A percentile compares a stretch with the other conserved stretches of the same genome.
Conservation (phyloP, 306 rosid species). For the Prunus salicina region DNA sequence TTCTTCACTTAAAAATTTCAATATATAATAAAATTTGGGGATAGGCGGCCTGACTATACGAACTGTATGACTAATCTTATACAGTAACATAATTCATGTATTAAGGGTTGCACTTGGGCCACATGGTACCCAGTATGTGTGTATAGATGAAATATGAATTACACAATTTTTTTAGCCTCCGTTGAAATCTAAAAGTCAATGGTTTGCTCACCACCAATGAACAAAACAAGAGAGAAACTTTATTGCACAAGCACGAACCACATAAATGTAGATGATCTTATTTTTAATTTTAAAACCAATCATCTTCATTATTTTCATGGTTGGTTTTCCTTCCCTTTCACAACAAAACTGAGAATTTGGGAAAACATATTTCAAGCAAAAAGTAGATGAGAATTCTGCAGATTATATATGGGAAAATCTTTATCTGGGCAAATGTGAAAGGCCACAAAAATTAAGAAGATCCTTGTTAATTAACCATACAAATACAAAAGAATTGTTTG, state of each 20-base stretch:
- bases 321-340: constrained; percentile 5
- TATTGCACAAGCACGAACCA: not conserved
- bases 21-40: too few species aligned
- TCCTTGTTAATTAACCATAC: too few species aligned
- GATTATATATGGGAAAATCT: not conserved
- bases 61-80: too few species aligned
- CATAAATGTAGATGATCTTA: not conserved
- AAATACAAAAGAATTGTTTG: not conserved
- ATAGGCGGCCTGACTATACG: too few species aligned
- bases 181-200: not conserved
- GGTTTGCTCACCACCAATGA: not conserved
- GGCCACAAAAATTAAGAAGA: not conserved
- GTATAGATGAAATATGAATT: not conserved
- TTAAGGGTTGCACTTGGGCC: too few species aligned
- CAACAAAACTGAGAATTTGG: not conserved
- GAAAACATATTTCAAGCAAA: too few species aligned
- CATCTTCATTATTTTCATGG: not conserved
- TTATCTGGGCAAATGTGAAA: not conserved
- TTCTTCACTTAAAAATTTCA: too few species aligned
- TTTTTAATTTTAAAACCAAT: not conserved
- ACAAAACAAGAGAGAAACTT: not conserved
- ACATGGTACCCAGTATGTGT: too few species aligned
- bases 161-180: not conserved
- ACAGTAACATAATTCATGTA: too few species aligned
- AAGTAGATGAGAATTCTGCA: too few species aligned